Base-by-base conservation (phyloP, 345 rosid genomes). In the Microcos paniculata region DNA sequence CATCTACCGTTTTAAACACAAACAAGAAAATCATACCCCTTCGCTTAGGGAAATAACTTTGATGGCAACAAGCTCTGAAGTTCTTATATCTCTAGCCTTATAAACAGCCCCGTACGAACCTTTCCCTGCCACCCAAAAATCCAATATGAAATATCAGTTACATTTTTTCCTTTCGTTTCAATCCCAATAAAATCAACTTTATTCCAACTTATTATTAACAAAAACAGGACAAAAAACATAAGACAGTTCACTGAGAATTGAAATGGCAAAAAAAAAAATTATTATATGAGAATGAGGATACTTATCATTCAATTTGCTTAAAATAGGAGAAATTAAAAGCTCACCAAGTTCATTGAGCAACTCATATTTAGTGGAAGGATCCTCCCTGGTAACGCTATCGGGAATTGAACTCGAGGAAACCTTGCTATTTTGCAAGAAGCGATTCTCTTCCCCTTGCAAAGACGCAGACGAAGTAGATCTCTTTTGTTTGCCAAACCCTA, bases 91-190 rank as follows among this genome's bases (percentile, higher is more conserved):
- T 75, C 99, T 93, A 7, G 99, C 99, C 87, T 93, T 96, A 76
- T 96, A 96, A 24, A 96, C 98, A 80, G 99, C 88, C 40, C 99
- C 99, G 84, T 96, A 96, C 4, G 99, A 93, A 62, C 98, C 99
- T 86, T 96, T 93, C 79, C 99, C 99, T 93, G 90, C 62, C 80
- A 81, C 74, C 72, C 76, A 72, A 73, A n/a, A 80, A 61, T 16
- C 31, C 71, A 57, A 64, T 23, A 56, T 77, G 24, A 75, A 57
- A 64, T 23, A 56, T 77, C 24, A 75, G 59, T 11, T 31, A 23
- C 11, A 31, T 26, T 1, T 10, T 21, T 64, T 28, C 43, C 26
- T 62, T 63, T 11, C 23, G 1, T 46, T 31, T 16, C 4, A 45
- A 8, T 15, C 21, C 16, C 35, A 45, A 13, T 15, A 8, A 45